phyloP scores from a whole-genome alignment of 2,329 filamentous ascomycete species.

The Helotiales sp. region DNA sequence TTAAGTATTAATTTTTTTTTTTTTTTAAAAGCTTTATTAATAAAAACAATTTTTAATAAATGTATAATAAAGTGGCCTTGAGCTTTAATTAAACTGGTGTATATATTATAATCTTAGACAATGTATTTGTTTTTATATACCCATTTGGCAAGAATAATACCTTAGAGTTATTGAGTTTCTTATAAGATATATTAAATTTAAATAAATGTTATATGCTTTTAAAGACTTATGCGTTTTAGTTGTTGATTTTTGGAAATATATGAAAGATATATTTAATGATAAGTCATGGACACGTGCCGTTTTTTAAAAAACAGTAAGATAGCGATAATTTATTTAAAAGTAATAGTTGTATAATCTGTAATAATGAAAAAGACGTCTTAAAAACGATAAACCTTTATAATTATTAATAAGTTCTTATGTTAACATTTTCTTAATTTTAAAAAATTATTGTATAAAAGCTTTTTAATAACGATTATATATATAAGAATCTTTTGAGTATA shows the following conservation, averaged over 20 bases:
- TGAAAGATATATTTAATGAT: slow-evolving; percentile 15
- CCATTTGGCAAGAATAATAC: background rate
- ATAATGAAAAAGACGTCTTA: slow-evolving; percentile 19
- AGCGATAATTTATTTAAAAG: slow-evolving; percentile 22
- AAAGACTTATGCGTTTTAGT: slow-evolving; percentile 18
- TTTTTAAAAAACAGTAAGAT: slow-evolving; percentile 23
- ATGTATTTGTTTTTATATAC: background rate
- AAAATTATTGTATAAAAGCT: slow-evolving; percentile 15
- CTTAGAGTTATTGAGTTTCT: background rate
- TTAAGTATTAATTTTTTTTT: too few relatives aligned
- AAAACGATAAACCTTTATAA: slow-evolving; percentile 21
- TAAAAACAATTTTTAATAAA: too few relatives aligned
- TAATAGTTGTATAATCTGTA: slow-evolving; percentile 26
- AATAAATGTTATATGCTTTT: slow-evolving; percentile 25
- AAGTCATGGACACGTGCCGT: slow-evolving; percentile 23
- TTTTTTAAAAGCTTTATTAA: too few relatives aligned
- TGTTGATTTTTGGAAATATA: background rate
- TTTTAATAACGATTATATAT: slow-evolving; percentile 21
- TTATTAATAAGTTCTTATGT: slow-evolving; percentile 21
- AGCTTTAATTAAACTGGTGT: background rate
- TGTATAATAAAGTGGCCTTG: slow-evolving; percentile 2
- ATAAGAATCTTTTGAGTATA: slow-evolving; percentile 20
- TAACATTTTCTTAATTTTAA: slow-evolving; percentile 19
- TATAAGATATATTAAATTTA: background rate
- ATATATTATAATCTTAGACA: background rate